Conservation (phyloP, 2,329 filamentous ascomycete genomes). For the Fusarium incarnatum region DNA sequence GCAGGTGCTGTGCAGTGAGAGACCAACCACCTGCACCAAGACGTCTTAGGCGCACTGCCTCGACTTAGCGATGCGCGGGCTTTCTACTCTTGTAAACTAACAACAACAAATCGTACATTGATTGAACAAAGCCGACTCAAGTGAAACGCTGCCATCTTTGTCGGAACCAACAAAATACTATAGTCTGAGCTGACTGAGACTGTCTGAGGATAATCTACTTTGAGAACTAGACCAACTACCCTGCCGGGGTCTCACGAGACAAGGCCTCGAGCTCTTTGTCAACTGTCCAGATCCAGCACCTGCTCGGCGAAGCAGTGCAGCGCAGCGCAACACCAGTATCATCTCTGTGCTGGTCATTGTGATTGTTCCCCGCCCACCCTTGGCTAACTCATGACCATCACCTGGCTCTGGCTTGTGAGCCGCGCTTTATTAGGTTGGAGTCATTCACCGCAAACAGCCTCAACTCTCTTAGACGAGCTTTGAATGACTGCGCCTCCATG, state of each 20-base stretch:
- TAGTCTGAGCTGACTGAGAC: background rate
- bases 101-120: constrained; percentile 11
- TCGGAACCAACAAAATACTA: background rate
- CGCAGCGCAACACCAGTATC: background rate
- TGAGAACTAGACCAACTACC: background rate
- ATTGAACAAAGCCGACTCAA: background rate
- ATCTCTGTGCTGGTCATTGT: background rate
- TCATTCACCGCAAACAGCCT: constrained; percentile 30
- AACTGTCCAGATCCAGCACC: background rate
- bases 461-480: constrained; percentile 5
- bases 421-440: constrained; percentile 24
- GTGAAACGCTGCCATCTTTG: constrained; percentile 7
- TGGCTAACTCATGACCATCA: constrained; percentile 21
- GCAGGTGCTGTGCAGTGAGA: background rate
- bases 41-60: constrained; percentile 14
- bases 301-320: constrained; percentile 17
- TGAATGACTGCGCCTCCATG: constrained; percentile 23
- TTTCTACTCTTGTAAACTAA: constrained; percentile 9
- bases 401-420: constrained; percentile 33
- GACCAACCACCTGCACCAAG: background rate
- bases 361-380: constrained; percentile 27
- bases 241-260: constrained; percentile 6
- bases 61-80: constrained; percentile 1
- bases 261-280: constrained; percentile 1
- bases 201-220: constrained; percentile 11